phyloP scores from a whole-genome alignment of 805 yeast genomes.

The Wickerhamomyces chaumierensis region DNA sequence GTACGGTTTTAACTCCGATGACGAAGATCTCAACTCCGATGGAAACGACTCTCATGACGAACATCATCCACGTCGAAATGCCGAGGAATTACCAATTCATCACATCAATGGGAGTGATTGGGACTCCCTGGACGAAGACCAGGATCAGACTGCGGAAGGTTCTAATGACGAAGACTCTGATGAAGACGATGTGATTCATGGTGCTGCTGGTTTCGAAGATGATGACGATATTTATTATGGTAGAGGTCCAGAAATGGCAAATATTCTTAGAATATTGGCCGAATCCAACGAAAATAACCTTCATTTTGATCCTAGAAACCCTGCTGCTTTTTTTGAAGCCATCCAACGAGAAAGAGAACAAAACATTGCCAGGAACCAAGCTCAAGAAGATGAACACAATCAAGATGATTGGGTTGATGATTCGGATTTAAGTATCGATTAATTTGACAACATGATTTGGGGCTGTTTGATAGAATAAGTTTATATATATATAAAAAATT shows the following conservation, averaged over 20 bases:
- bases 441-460: no score
- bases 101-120: background rate
- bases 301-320: background rate
- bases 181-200: background rate
- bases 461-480: no score
- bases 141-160: no score
- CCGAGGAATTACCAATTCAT: background rate
- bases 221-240: background rate
- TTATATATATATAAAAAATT: no score
- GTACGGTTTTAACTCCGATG: constrained; percentile 1
- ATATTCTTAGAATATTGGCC: background rate
- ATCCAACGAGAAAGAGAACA: background rate
- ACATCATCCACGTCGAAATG: background rate
- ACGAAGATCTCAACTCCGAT: background rate
- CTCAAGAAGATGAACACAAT: background rate
- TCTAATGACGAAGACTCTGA: no score
- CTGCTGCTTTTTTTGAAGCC: no score
- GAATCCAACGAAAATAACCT: background rate
- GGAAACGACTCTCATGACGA: background rate
- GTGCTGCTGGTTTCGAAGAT: background rate
- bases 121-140: no score
- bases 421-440: background rate
- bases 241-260: background rate
- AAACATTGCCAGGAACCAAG: background rate
- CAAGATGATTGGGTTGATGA: background rate